Base-by-base conservation (phyloP, 768 basidiomycete genomes). In the Lentinula lateritia region DNA sequence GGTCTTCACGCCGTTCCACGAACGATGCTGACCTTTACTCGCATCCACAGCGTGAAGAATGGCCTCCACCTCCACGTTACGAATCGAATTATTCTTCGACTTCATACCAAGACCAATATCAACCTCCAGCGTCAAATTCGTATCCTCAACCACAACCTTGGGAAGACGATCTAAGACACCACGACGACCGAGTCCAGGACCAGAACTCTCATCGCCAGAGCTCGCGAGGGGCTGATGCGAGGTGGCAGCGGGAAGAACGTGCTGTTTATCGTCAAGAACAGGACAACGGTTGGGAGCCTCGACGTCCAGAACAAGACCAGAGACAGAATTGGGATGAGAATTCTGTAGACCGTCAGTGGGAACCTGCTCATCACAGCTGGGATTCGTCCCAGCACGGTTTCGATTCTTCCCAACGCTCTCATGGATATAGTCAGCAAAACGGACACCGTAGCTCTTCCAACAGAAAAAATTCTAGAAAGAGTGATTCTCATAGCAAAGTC, bases 321-420 rank as follows among this genome's bases (percentile, higher is more conserved):
- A 70, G 62, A 50, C 72, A 76, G 54, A 64, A 69, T 35, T 69
- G 69, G 70, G 69, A 69, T 42, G 66, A 67, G 28, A 23, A 48
- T 48, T 48, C 82, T 68, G 83, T 23, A 28, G 20, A 87, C 56
- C 82, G 89, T 54, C 74, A 84, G 61, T 90, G 89, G 89, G 87
- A 89, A 65, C 88, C 89, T 61, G 86, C 86, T 41, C 81, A 74
- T 20, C 64, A 68, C 34, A 72, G 83, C 58, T 78, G 79, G 53
- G 73, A 76, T 23, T 70, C 63, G 61, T 72, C 72, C 28, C 72
- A 71, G 41, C 68, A 71, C 28, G 28, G 28, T 28, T 28, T 28
- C 28, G 28, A 28, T 28, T 28, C 28, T 23, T 76, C 41, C n/a
- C 38, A 20, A 15, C 55, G 41, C 23, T 43, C 55, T 41, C 38